These are phyloP conservation scores for Starmera amethionina DNA, from an alignment of 805 yeast species.

Conservation along the genomic window DNA sequence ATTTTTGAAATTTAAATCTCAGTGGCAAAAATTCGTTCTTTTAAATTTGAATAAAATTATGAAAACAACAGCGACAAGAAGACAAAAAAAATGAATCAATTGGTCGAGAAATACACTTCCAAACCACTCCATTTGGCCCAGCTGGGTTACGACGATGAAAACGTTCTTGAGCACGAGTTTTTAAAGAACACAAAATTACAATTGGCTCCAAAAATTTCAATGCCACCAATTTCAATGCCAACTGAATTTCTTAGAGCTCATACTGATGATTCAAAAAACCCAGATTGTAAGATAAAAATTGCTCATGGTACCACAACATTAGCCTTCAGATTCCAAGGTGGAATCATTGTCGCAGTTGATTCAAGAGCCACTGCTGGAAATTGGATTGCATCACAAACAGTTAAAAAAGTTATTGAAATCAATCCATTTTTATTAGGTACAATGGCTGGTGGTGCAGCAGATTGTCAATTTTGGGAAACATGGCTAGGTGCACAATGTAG, in stretches of 20 bases:
- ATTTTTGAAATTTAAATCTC: too few relatives aligned
- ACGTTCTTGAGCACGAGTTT: slow-evolving; percentile 23
- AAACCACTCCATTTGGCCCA: slow-evolving; percentile 5
- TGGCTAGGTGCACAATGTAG: slow-evolving; percentile 98
- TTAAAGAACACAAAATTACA: slow-evolving; percentile 22
- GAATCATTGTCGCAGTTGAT: slow-evolving; percentile 93
- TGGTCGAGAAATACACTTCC: slow-evolving; percentile 13
- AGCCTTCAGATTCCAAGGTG: slow-evolving; percentile 93
- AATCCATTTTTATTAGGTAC: slow-evolving; percentile 93
- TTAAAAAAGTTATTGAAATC: slow-evolving; percentile 93
- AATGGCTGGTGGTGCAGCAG: slow-evolving; percentile 99
- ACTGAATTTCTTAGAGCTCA: slow-evolving; percentile 94
- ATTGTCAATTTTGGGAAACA: slow-evolving; percentile 98
- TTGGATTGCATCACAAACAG: slow-evolving; percentile 98
- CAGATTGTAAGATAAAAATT: slow-evolving; percentile 90
- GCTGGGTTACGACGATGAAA: slow-evolving; percentile 20
- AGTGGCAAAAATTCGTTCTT: too few relatives aligned
- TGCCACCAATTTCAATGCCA: slow-evolving; percentile 85
- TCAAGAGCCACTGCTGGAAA: slow-evolving; percentile 97
- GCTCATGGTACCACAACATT: slow-evolving; percentile 99
- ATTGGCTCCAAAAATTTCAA: slow-evolving; percentile 49
- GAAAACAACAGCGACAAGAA: not conserved
- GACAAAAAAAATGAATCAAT: slow-evolving; percentile 18
- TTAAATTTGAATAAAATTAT: too few relatives aligned
- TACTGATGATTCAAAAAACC: slow-evolving; percentile 88